phyloP scores from a whole-genome alignment of 805 yeast species.

The Wickerhamiella qilinensis region DNA sequence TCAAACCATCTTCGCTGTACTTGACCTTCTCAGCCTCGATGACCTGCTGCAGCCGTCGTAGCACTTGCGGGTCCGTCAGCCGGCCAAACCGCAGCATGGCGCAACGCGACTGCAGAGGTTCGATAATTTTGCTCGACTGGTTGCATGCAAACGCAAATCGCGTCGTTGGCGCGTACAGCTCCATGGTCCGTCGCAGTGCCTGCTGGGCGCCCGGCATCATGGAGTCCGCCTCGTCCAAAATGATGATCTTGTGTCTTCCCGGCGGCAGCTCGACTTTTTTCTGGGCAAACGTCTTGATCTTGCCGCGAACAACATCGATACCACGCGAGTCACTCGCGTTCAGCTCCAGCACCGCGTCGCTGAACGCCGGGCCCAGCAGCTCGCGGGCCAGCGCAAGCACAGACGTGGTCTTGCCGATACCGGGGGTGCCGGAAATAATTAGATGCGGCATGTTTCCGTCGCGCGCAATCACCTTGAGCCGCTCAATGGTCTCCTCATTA shows the following conservation, averaged over 20 bases:
- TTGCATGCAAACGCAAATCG: slow-evolving; percentile 98
- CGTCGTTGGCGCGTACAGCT: slow-evolving; percentile 84
- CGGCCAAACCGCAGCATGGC: slow-evolving; percentile 79
- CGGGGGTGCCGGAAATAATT: slow-evolving; percentile 87
- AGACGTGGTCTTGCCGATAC: slow-evolving; percentile 94
- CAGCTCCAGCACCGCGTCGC: slow-evolving; percentile 77
- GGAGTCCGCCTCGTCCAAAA: slow-evolving; percentile 88
- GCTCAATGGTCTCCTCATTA: slow-evolving; percentile 73
- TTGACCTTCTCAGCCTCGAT: slow-evolving; percentile 54
- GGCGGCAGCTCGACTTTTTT: slow-evolving; percentile 75
- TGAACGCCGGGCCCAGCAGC: slow-evolving; percentile 53
- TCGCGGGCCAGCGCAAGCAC: slow-evolving; percentile 79
- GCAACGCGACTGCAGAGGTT: slow-evolving; percentile 91
- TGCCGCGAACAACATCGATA: slow-evolving; percentile 85
- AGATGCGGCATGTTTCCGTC: slow-evolving; percentile 97
- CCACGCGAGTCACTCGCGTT: slow-evolving; percentile 98
- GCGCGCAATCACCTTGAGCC: slow-evolving; percentile 65
- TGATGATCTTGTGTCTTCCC: slow-evolving; percentile 84
- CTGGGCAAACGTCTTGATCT: slow-evolving; percentile 91
- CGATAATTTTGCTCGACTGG: slow-evolving; percentile 85
- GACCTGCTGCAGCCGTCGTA: slow-evolving; percentile 58
- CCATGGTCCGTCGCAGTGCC: slow-evolving; percentile 90
- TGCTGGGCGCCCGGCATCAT: slow-evolving; percentile 97
- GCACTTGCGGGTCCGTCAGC: slow-evolving; percentile 70
- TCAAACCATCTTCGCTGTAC: slow-evolving; percentile 76